Evolutionary conservation across 2,329 filamentous ascomycete genomes (phyloP).

Genomic region (Paradendryphiella salina): DNA sequence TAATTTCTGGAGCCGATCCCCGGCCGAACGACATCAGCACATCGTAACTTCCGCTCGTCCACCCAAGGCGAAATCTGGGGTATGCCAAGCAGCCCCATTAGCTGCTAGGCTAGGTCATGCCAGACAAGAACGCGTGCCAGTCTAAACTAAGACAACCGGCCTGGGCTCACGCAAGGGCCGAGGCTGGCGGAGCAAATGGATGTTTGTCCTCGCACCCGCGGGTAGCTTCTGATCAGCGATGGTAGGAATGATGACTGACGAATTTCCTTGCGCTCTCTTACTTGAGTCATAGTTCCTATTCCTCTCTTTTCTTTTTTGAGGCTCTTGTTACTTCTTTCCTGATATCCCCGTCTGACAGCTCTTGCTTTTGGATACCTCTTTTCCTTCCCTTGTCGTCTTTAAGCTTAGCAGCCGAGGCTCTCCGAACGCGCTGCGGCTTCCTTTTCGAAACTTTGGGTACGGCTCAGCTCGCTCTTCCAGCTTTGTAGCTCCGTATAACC

Average conservation of each 20-base stretch:
- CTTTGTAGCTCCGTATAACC: background rate
- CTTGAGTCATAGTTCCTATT: slow-evolving; percentile 10
- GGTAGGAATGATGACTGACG: slow-evolving; percentile 32
- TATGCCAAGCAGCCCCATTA: slow-evolving; percentile 12
- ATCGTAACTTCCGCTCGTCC: slow-evolving; percentile 42
- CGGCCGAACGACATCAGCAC: slow-evolving; percentile 33
- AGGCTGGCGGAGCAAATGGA: slow-evolving; percentile 37
- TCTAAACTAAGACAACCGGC: slow-evolving; percentile 16
- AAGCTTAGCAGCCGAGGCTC: slow-evolving; percentile 4
- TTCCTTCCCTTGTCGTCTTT: slow-evolving; percentile 23
- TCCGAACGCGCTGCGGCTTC: background rate
- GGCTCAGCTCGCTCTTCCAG: background rate
- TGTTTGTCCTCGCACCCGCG: slow-evolving; percentile 40
- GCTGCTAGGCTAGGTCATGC: slow-evolving; percentile 7
- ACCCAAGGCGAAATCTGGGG: slow-evolving; percentile 38
- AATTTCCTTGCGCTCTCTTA: slow-evolving; percentile 15
- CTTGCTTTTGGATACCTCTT: background rate
- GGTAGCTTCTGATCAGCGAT: slow-evolving; percentile 25
- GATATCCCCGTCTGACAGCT: slow-evolving; percentile 6
- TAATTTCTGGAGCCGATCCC: slow-evolving; percentile 32
- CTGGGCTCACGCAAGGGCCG: slow-evolving; percentile 40
- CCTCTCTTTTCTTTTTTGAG: slow-evolving; percentile 7
- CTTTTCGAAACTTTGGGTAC: background rate
- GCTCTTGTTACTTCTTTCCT: background rate
- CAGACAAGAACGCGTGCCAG: slow-evolving; percentile 25